Base-by-base conservation (phyloP, 768 basidiomycete species). In the Termitomyces sp. region DNA sequence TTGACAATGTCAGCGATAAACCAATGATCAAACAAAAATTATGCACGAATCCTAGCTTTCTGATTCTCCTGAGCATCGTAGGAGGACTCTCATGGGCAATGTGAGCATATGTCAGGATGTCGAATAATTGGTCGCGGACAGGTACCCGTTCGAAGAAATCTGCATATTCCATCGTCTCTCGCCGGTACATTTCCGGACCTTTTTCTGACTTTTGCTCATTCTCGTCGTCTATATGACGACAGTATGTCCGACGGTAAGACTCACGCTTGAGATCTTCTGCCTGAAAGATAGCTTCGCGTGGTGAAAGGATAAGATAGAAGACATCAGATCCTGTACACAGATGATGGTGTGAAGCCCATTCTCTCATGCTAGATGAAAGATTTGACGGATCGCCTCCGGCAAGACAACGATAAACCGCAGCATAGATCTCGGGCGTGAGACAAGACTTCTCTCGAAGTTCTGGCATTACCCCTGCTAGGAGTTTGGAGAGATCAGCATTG, bases 51-150 rank as follows among this genome's bases (percentile, higher is more conserved):
- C 84, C 82, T 16, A 85, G 75, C 53, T 78, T 76, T 54, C 79
- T 75, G 39, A 80, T 73, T 68, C 85, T 83, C 57, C 72, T 70
- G 53, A 88, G 71, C 77, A 86, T 87, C 16, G 75, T 72, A 4
- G 77, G 61, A 9, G 85, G 73, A 20, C 80, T 75, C 18, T 75
- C 77, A 64, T 88, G 87, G 18, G 77, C 73, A 13, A 85, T 75
- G 65, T 88, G 87, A 3, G 82, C 83, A 63, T 84, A 88, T 24
- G 83, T 83, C 42, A 88, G 69, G 57, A 86, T 76, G 66, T 88
- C 87, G 56, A 86, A 88, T 61, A 88, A 79, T 64, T 88, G 87
- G 24, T 78, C 73, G 54, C 81, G 81, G 51, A 87, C 85, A 10
- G 87, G 87, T 49, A 88, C 69, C 56, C 83, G 76, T 62, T 88